Base-by-base conservation (phyloP, 1,284 basidiomycete species). In the Puccinia novopanici region DNA sequence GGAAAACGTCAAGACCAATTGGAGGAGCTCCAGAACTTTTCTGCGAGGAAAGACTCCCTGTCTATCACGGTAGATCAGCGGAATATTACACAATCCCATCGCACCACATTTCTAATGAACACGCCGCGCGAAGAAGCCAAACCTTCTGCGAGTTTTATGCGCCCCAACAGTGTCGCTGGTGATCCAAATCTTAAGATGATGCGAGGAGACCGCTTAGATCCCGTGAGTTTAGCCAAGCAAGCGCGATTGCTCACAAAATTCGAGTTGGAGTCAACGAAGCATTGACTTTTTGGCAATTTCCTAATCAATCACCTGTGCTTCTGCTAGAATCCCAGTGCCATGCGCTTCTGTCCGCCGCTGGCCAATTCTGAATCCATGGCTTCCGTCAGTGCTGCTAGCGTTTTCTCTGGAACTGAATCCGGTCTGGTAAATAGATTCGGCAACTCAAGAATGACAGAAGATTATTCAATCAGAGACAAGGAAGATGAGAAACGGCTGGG, bases 111-210 rank as follows among this genome's bases (percentile, higher is more conserved):
- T 24, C 27, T 52, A n/a, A 75, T 63, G 55, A 54, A 57, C 40
- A 12, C 8, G 19, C 37, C 37, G 10, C 52, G 10, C 37, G 27
- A 54, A 30, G 0, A 0, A 40, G 13, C 40, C 17, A 78, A 78
- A 50, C 77, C 77, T 9, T 52, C 71, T 40, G 77, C 57, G 42
- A 80, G 55, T 37, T 80, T 80, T 34, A 71, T 80, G 55, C 68
- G 77, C 42, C 77, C 77, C 15, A 61, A 73, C 37, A 80, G 77
- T 73, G 61, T 80, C 70, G 57, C 77, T 40, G 40, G 68, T n/a
- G 77, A 80, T 34, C 68, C 61, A 61, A 80, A 71, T 24, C 52
- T 80, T 13, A 42, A 48, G 30, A 80, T 80, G 77, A 73, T 80
- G 55, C 54, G 77, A 37, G 77, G 77, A 37, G 70, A 80, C 70